phyloP scores from a whole-genome alignment of 2,329 filamentous ascomycete species.

The Waltergamsia citrina region DNA sequence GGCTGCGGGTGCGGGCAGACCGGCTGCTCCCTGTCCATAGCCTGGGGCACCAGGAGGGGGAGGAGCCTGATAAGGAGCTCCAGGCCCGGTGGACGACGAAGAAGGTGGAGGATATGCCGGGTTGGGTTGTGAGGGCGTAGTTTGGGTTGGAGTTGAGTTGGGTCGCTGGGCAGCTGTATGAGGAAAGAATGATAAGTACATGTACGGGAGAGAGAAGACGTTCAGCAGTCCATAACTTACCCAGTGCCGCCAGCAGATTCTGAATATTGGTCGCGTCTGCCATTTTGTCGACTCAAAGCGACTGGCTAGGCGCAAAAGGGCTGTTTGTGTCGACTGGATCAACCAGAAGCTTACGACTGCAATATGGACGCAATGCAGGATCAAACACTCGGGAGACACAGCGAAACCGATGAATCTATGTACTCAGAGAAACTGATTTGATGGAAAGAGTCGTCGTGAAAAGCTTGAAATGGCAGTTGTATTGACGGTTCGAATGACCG shows the following conservation, averaged over 20 bases:
- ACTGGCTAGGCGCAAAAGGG: too few species aligned
- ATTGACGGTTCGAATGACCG: too few species aligned
- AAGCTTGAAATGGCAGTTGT: too few species aligned
- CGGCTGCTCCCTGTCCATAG: constrained; percentile 18
- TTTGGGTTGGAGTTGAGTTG: constrained; percentile 30
- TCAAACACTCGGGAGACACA: too few species aligned
- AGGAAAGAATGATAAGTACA: constrained; percentile 9
- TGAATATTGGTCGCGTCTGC: constrained; percentile 30
- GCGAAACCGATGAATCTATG: too few species aligned
- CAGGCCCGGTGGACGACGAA: constrained; percentile 19
- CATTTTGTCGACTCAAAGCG: constrained; percentile 20
- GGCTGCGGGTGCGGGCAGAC: constrained; percentile 57
- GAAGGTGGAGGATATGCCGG: constrained; percentile 28
- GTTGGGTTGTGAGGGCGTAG: constrained; percentile 24
- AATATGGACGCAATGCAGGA: too few species aligned
- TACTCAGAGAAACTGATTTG: too few species aligned
- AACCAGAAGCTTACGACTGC: too few species aligned
- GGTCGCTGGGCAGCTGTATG: constrained; percentile 33
- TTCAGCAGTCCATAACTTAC: constrained; percentile 20
- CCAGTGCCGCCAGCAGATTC: constrained; percentile 38
- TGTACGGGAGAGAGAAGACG: constrained; percentile 1
- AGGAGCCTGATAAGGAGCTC: constrained; percentile 20
- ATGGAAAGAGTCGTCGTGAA: too few species aligned
- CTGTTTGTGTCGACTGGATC: too few species aligned
- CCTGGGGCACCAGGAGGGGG: constrained; percentile 17